Evolutionary conservation across 2,329 filamentous ascomycete genomes (phyloP).

Genomic region (Fusarium miscanthi): DNA sequence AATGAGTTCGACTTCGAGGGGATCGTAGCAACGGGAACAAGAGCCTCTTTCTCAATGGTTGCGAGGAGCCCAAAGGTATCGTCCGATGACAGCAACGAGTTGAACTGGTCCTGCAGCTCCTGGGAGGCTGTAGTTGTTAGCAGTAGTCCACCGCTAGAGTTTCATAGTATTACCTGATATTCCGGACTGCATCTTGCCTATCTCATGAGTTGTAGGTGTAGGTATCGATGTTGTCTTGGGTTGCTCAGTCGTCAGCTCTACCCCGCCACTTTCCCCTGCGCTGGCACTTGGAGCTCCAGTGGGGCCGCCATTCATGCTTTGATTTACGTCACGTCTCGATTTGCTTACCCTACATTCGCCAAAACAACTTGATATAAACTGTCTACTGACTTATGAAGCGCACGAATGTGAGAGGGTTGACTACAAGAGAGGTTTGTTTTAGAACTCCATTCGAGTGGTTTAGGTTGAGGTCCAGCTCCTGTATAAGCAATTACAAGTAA

Average conservation of each 20-base stretch:
- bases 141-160: neutral
- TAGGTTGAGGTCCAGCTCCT: neutral
- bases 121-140: constrained; percentile 68
- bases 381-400: neutral
- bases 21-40: constrained; percentile 67
- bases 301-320: constrained; percentile 33
- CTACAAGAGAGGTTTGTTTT: fast-evolving
- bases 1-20: constrained; percentile 70
- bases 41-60: constrained; percentile 75
- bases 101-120: constrained; percentile 81
- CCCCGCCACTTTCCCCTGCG: constrained; percentile 41
- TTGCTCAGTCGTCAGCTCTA: constrained; percentile 40
- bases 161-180: constrained; percentile 70
- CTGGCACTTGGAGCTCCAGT: constrained; percentile 32
- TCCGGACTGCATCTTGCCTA: constrained; percentile 76
- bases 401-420: fast-evolving
- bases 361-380: too few species aligned
- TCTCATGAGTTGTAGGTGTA: constrained; percentile 9
- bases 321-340: constrained; percentile 4
- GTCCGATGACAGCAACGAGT: constrained; percentile 70
- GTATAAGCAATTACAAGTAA: too few species aligned
- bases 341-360: constrained; percentile 35
- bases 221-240: constrained; percentile 26
- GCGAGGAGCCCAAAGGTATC: constrained; percentile 76
- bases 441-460: fast-evolving